A percentile compares a stretch with the other conserved stretches of the same genome.
These are phyloP conservation scores for Phlebiopsis flavidoalba DNA, from an alignment of 768 basidiomycete genomes.

Conservation along the genomic window DNA sequence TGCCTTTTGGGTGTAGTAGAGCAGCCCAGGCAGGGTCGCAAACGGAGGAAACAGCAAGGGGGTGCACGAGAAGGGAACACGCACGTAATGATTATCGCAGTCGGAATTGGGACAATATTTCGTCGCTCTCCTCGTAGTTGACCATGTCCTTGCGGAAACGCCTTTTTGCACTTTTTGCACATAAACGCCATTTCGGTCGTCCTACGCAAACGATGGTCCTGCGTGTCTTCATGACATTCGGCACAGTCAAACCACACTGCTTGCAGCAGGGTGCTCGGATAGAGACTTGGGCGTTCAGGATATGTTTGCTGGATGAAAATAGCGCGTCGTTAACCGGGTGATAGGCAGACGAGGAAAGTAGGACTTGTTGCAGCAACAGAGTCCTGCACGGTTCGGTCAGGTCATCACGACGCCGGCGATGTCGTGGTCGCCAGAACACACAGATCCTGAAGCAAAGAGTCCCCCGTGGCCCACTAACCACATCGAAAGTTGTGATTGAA, in stretches of 20 bases:
- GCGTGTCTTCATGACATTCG: constrained; percentile 86
- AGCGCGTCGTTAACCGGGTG: constrained; percentile 1
- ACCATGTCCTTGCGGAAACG: constrained; percentile 95
- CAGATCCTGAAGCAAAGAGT: constrained; percentile 4
- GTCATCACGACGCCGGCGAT: not conserved
- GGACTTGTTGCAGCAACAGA: not conserved
- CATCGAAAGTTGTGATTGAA: not conserved
- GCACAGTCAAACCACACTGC: constrained; percentile 94
- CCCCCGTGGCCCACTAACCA: constrained; percentile 4
- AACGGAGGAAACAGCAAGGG: constrained; percentile 3
- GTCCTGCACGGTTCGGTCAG: not conserved
- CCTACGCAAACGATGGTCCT: constrained; percentile 67
- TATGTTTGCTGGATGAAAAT: constrained; percentile 68
- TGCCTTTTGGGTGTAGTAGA: not conserved
- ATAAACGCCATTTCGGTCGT: constrained; percentile 81
- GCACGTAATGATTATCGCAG: constrained; percentile 98
- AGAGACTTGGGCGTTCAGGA: constrained; percentile 93
- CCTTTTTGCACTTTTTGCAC: constrained; percentile 92
- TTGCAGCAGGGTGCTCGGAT: constrained; percentile 97
- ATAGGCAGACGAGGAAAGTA: not conserved
- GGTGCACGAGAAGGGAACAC: constrained; percentile 25
- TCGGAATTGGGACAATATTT: constrained; percentile 96
- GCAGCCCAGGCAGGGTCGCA: not conserved
- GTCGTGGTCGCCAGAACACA: not conserved
- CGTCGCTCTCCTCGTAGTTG: constrained; percentile 91